phyloP scores from a whole-genome alignment of 2,329 filamentous ascomycete genomes.

The Fusarium sarcochroum region DNA sequence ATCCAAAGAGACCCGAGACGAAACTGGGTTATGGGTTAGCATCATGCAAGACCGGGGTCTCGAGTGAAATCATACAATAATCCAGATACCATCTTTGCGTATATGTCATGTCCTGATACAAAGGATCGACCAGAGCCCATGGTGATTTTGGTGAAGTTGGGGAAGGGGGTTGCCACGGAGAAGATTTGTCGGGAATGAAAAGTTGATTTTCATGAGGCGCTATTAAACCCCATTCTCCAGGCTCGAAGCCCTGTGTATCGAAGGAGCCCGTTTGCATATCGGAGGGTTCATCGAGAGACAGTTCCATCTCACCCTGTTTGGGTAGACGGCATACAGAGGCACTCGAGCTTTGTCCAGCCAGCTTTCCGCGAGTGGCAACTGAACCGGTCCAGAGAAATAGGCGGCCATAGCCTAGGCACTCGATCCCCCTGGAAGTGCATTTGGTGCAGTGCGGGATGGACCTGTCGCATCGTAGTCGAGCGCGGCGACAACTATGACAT shows the following conservation, averaged over 20 bases:
- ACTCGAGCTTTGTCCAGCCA: constrained; percentile 56
- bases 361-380: constrained; percentile 59
- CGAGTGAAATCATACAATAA: constrained; percentile 52
- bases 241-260: constrained; percentile 16
- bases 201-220: constrained; percentile 35
- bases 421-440: constrained; percentile 61
- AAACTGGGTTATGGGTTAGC: constrained; percentile 53
- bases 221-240: constrained; percentile 20
- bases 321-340: constrained; percentile 41
- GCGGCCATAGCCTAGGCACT: constrained; percentile 68
- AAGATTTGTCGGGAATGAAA: constrained; percentile 15
- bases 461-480: constrained; percentile 66
- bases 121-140: constrained; percentile 58
- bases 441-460: constrained; percentile 65
- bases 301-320: constrained; percentile 25
- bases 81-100: constrained; percentile 57
- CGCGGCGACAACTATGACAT: constrained; percentile 68
- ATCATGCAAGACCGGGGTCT: constrained; percentile 1
- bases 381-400: constrained; percentile 66
- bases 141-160: constrained; percentile 44
- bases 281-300: constrained; percentile 8
- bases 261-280: constrained; percentile 28
- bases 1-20: constrained; percentile 64
- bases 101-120: constrained; percentile 68
- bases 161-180: constrained; percentile 33